Conservation (phyloP, 2,329 filamentous ascomycete genomes). For the Rutstroemia sp. region DNA sequence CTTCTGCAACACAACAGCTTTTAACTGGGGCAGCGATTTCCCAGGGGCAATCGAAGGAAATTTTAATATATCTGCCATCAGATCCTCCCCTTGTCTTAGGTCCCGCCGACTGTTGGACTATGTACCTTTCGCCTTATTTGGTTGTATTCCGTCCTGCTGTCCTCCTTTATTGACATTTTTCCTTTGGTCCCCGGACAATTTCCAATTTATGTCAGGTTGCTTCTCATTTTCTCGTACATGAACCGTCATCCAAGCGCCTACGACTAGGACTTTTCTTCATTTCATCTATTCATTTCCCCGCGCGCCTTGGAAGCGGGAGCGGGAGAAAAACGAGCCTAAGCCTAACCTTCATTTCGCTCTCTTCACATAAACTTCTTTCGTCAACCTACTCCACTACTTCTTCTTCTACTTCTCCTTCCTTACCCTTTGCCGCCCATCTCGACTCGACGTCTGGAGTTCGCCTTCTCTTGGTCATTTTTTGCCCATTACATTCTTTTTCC, state of each 20-base stretch:
- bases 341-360: background rate
- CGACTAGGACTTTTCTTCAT: background rate
- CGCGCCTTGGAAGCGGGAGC: background rate
- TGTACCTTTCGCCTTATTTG: too few species aligned
- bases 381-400: background rate
- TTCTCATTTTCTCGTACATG: background rate
- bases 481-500: constrained; percentile 7
- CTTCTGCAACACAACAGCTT: too few species aligned
- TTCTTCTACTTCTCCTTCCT: background rate
- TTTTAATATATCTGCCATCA: too few species aligned
- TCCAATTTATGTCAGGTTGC: background rate
- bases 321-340: background rate
- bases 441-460: constrained; percentile 1
- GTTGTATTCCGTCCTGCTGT: too few species aligned
- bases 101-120: too few species aligned
- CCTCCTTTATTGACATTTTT: too few species aligned
- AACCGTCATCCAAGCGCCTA: background rate
- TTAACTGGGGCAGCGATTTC: too few species aligned
- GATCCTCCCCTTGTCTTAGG: too few species aligned
- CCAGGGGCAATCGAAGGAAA: too few species aligned
- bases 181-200: too few species aligned
- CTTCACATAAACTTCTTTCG: background rate
- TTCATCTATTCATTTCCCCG: background rate
- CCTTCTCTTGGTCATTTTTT: background rate
- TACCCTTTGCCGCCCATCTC: background rate